Percentiles rank a stretch among this genome's conserved stretches.
Conservation (phyloP, 2,329 filamentous ascomycete species). For the Pseudogymnoascus sp. region DNA sequence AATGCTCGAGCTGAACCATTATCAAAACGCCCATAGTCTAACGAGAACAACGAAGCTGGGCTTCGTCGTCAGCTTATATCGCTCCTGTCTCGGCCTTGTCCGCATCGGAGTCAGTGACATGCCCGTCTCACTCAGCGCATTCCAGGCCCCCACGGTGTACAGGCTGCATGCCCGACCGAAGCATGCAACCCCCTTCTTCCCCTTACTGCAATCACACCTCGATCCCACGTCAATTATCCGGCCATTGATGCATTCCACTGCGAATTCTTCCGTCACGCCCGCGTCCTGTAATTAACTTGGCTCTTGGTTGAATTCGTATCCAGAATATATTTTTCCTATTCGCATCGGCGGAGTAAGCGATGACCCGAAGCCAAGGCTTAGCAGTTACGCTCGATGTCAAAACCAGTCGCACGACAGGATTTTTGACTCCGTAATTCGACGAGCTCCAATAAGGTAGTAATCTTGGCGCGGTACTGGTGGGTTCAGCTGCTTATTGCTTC, state of each 20-base stretch:
- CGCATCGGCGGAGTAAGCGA: slow-evolving; percentile 2
- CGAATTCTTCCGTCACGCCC: not conserved
- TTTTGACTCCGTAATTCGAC: not conserved
- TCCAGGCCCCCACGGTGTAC: not conserved
- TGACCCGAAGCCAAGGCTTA: slow-evolving; percentile 6
- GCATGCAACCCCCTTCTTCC: not conserved
- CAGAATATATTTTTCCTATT: not conserved
- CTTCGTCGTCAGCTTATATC: not conserved
- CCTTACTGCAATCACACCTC: not conserved
- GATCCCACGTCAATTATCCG: not conserved
- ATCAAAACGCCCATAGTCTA: not conserved
- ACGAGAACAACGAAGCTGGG: not conserved
- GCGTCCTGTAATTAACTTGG: not conserved
- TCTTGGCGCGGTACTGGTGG: not conserved
- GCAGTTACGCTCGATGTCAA: not conserved
- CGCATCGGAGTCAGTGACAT: not conserved
- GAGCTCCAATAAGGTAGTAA: not conserved
- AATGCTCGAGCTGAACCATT: not conserved
- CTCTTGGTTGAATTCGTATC: slow-evolving; percentile 4
- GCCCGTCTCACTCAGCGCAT: slow-evolving; percentile 3
- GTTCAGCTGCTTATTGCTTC: not conserved
- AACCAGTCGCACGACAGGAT: not conserved
- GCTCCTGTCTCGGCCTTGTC: not conserved
- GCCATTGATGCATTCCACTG: not conserved
- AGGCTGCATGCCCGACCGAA: not conserved